phyloP scores from a whole-genome alignment of 371 early-diverging fungal species.

The Mucor piriformis region DNA sequence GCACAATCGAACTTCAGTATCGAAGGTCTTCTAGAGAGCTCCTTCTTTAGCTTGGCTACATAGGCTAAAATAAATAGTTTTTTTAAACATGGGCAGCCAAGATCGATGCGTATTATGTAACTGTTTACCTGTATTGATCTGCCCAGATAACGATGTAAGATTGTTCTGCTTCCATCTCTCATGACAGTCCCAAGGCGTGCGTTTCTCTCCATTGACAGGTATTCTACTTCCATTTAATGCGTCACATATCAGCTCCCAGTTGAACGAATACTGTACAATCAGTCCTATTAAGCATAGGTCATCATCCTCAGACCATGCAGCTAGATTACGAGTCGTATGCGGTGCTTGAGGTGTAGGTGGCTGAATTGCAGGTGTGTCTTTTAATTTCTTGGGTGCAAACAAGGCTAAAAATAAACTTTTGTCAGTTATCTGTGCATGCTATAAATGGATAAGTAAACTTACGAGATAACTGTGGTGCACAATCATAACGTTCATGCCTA shows the following conservation, averaged over 20 bases:
- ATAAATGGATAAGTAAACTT: slow-evolving; percentile 1
- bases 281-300: slow-evolving; percentile 64
- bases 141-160: slow-evolving; percentile 47
- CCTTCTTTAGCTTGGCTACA: slow-evolving; percentile 9
- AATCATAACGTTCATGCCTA: slow-evolving; percentile 23
- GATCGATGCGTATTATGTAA: too few species aligned
- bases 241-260: slow-evolving; percentile 73
- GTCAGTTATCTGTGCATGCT: not conserved
- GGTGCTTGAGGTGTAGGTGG: slow-evolving; percentile 31
- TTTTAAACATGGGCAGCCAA: too few species aligned
- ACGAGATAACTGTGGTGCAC: slow-evolving; percentile 19
- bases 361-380: slow-evolving; percentile 49
- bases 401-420: slow-evolving; percentile 29
- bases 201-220: slow-evolving; percentile 56
- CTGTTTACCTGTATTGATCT: slow-evolving; percentile 38
- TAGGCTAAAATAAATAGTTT: slow-evolving; percentile 9
- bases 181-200: slow-evolving; percentile 73
- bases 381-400: slow-evolving; percentile 54
- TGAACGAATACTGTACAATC: slow-evolving; percentile 63
- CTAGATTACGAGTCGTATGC: not conserved
- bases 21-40: slow-evolving; percentile 28
- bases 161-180: slow-evolving; percentile 55
- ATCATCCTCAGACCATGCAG: slow-evolving; percentile 69
- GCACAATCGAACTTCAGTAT: slow-evolving; percentile 39
- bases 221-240: slow-evolving; percentile 58